Percentiles rank a stretch among this genome's conserved stretches.
phyloP scores from a whole-genome alignment of 805 yeast species.

The Vanderwaltozyma tropicalis region DNA sequence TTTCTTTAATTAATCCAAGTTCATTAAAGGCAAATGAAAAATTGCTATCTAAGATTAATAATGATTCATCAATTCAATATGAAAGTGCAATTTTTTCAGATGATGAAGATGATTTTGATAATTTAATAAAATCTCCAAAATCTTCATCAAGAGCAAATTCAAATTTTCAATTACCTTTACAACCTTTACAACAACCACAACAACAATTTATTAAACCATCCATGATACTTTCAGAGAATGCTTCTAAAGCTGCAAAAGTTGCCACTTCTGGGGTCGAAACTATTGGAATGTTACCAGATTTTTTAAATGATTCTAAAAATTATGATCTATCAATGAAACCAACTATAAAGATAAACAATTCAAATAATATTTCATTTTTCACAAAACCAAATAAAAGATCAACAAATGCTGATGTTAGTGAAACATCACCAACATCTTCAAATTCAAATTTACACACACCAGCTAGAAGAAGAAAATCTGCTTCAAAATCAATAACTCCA shows the following conservation, averaged over 20 bases:
- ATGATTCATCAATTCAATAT: constrained; percentile 1
- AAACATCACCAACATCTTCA: not conserved
- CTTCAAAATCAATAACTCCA: constrained; percentile 3
- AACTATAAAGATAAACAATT: not conserved
- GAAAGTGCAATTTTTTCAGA: constrained; percentile 9
- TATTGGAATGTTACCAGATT: not conserved
- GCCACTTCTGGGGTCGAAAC: constrained; percentile 15
- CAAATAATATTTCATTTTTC: no score
- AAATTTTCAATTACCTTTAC: not conserved
- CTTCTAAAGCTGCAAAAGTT: constrained; percentile 19
- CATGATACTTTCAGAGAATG: constrained; percentile 20
- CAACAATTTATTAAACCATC: constrained; percentile 22
- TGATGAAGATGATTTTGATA: constrained; percentile 8
- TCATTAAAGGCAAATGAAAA: not conserved
- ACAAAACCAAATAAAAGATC: constrained; percentile 1
- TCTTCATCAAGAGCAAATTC: not conserved
- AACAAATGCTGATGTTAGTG: not conserved
- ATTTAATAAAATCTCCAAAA: constrained; percentile 9
- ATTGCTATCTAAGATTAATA: constrained; percentile 1
- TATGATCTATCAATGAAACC: not conserved
- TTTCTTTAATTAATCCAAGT: not conserved
- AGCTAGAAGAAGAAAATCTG: constrained; percentile 6
- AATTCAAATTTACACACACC: constrained; percentile 4
- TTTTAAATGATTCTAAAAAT: not conserved
- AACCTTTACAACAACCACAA: not conserved